Base-by-base conservation (phyloP, 2,329 filamentous ascomycete species). In the Ascochyta lentis region DNA sequence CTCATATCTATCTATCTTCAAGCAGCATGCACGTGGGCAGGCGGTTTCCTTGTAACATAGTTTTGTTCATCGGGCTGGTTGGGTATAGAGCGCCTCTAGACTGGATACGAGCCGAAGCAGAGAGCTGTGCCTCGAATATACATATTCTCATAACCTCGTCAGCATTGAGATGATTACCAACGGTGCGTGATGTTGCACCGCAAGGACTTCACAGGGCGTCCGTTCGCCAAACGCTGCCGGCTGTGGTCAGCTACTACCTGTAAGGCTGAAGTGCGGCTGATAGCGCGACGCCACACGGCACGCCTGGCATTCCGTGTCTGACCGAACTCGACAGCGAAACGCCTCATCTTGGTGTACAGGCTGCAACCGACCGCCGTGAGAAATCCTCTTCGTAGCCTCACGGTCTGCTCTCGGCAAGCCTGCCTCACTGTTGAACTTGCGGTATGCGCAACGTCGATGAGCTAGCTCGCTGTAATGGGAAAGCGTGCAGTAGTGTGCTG, bases 181-280 rank as follows among this genome's bases (percentile, higher is more conserved):
- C 16, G 4, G 23, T 24, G 13, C 41, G 7, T 26, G 39, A 19
- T 24, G 27, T 29, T 31, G 3, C 15, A 12, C 12, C 12, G 10
- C 12, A 31, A 31, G 12, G 29, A 31, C 10, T 31, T 31, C 13
- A 5, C 12, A 27, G 23, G 23, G 39, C 15, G 39, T 27, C 5
- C 13, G 19, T 24, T 40, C 19, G 37, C 37, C 37, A 39, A 24
- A 9, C 3, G 24, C 26, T 23, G 37, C 19, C 37, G 4, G 7
- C 33, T 38, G 12, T 27, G 51, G 51, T 35, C 40, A 44, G 31
- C 26, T 10, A 2, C 24, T n/a, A 35, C 37, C 12, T 2, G 19
- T 50, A 50, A 47, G 53, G 53, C 53, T 56, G 53, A 50, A 46
- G 41, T 50, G 53, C 47, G 53, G 47, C 53, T 51, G 47, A 51